Evolutionary conservation across 2,329 filamentous ascomycete species (phyloP), one percentile per base, ranked within the genome.

Genomic region (Pseudogymnoascus sp.): DNA sequence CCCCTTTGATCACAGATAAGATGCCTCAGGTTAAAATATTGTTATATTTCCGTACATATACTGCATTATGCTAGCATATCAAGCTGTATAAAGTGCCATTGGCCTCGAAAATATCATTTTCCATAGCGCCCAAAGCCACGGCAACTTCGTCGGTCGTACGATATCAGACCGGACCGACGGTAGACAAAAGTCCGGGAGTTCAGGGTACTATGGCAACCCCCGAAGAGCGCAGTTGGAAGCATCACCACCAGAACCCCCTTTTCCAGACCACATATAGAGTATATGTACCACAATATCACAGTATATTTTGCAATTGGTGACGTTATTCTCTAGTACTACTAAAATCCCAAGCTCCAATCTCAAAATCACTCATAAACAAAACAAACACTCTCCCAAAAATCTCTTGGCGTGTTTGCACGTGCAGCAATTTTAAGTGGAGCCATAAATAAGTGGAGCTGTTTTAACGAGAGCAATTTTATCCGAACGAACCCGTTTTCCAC

Each of bases 391-490:
- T 55, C 16, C 25, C 9, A 18, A 5, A 33, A 33, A 28, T 55
- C 49, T 55, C 49, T 55, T 55, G 49, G 49, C 49, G 49, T 55
- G 49, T 55, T 55, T 55, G 49, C 49, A 55, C 49, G 49, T 55
- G 49, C 49, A 55, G 49, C 49, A 55, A 55, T 55, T 55, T 55
- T 55, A 55, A 55, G 49, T 55, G 49, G 49, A 55, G 49, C 49
- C 4, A 55, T 21, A 33, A 33, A 33, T 55, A 55, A 55, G 49
- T 55, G 49, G 49, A 55, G 28, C 49, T 55, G 49, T 55, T 55
- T 55, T 55, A 55, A 55, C 49, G 49, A 55, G 49, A 55, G 49
- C 49, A 55, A 55, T 55, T 55, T 55, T 55, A 55, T 55, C 49
- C 49, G 49, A 55, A 55, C 49, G 49, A 55, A 55, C 49, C 49